Evolutionary conservation across 345 rosid species (phyloP).

Genomic region (Heritiera littoralis): DNA sequence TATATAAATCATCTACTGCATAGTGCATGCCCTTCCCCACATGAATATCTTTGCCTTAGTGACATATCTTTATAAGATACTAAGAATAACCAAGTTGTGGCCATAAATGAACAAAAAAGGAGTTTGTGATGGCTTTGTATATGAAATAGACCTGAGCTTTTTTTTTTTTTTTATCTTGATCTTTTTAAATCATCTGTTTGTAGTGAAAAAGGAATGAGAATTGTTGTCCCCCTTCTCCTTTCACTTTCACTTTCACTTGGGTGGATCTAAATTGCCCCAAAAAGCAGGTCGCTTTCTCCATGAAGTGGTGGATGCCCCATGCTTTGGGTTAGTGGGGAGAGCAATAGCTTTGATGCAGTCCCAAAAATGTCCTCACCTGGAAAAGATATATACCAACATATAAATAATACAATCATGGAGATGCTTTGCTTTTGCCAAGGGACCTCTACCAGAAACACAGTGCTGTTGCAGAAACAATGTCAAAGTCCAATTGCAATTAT

Average conservation of each 20-base stretch:
- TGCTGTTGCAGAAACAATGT: constrained; percentile 9
- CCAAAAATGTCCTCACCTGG: constrained; percentile 20
- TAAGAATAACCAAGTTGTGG: constrained; percentile 22
- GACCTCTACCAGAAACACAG: neutral
- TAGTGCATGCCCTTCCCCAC: constrained; percentile 4
- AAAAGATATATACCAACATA: constrained; percentile 20
- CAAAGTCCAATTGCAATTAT: constrained; percentile 5
- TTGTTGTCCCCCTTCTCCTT: constrained; percentile 16
- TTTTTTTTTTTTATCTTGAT: neutral
- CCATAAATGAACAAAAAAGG: constrained; percentile 22
- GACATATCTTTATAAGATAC: constrained; percentile 17
- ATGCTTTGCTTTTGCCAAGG: constrained; percentile 13
- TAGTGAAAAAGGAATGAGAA: constrained; percentile 24
- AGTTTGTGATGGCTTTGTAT: neutral
- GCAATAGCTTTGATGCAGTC: constrained; percentile 27
- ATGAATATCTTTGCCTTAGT: constrained; percentile 17
- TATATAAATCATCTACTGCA: neutral
- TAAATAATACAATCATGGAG: constrained; percentile 22
- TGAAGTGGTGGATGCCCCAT: constrained; percentile 28
- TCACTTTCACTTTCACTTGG: constrained; percentile 14
- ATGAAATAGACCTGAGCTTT: constrained; percentile 10
- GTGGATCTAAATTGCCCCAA: neutral
- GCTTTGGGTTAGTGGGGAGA: constrained; percentile 32
- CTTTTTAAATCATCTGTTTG: constrained; percentile 13
- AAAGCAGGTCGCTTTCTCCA: neutral